phyloP scores from a whole-genome alignment of 1,284 basidiomycete species.

The Ceratobasidium theobromae region DNA sequence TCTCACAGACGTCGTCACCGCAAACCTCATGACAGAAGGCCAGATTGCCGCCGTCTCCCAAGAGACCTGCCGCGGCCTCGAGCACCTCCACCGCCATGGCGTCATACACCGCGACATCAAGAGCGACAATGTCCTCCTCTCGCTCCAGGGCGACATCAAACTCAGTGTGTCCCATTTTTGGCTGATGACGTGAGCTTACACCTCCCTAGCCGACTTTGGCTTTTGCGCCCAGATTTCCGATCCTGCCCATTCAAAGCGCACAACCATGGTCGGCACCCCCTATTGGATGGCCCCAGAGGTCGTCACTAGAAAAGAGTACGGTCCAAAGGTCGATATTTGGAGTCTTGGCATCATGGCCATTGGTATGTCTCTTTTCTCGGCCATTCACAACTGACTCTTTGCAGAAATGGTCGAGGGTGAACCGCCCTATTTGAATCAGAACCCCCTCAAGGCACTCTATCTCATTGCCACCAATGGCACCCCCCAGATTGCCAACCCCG shows the following conservation, averaged over 20 bases:
- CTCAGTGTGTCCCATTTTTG: slow-evolving; percentile 48
- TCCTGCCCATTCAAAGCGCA: slow-evolving; percentile 85
- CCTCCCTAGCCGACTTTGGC: slow-evolving; percentile 85
- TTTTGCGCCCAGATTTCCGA: slow-evolving; percentile 98
- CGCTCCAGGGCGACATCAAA: slow-evolving; percentile 59
- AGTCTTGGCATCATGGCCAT: slow-evolving; percentile 98
- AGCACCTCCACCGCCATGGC: slow-evolving; percentile 58
- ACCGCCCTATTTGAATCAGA: slow-evolving; percentile 96
- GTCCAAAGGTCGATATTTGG: slow-evolving; percentile 99
- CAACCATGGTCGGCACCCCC: slow-evolving; percentile 99
- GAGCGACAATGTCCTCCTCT: slow-evolving; percentile 58
- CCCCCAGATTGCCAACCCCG: slow-evolving; percentile 93
- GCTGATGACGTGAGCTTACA: neutral
- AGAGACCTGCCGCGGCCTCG: slow-evolving; percentile 55
- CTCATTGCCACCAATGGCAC: slow-evolving; percentile 99
- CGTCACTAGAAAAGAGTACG: slow-evolving; percentile 97
- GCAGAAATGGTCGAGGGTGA: slow-evolving; percentile 99
- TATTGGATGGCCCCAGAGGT: slow-evolving; percentile 99
- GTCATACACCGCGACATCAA: slow-evolving; percentile 67
- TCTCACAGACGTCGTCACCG: slow-evolving; percentile 94
- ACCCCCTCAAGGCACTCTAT: slow-evolving; percentile 92
- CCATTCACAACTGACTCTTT: slow-evolving; percentile 10
- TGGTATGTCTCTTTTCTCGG: slow-evolving; percentile 53
- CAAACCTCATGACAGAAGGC: slow-evolving; percentile 89
- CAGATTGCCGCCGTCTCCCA: slow-evolving; percentile 58